Conservation (phyloP, 2,329 filamentous ascomycete species). For the Pezicula rhizophila region DNA sequence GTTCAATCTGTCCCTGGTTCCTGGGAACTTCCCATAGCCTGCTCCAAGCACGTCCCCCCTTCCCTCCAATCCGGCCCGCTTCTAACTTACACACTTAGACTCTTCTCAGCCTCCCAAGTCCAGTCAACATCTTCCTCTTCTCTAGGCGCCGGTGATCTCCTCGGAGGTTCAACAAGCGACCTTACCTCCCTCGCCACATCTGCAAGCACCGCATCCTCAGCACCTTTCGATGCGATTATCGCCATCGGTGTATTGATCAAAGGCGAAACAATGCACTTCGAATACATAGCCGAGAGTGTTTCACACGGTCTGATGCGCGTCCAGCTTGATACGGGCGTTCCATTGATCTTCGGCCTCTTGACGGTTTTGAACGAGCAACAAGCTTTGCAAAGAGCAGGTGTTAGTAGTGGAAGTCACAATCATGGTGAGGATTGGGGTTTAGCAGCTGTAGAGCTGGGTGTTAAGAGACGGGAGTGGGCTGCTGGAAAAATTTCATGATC, state of each 20-base stretch:
- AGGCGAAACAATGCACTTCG: conserved; percentile 98
- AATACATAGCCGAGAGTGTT: conserved; percentile 92
- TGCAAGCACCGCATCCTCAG: conserved; percentile 35
- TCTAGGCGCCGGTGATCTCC: conserved; percentile 65
- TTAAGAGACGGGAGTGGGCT: conserved; percentile 80
- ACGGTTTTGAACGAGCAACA: conserved; percentile 87
- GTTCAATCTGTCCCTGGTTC: conserved; percentile 86
- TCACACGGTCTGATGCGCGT: conserved; percentile 91
- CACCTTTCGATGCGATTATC: conserved; percentile 87
- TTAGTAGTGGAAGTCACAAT: conserved; percentile 80
- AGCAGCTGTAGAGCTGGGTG: conserved; percentile 88
- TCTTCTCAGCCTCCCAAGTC: conserved; percentile 81
- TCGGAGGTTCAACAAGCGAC: conserved; percentile 63
- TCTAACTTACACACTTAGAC: conserved; percentile 37
- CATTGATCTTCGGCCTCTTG: conserved; percentile 86
- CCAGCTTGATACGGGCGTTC: conserved; percentile 81
- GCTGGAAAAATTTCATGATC: conserved; percentile 26
- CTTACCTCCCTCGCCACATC: conserved; percentile 45
- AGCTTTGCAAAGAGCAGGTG: conserved; percentile 75
- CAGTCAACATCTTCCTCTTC: conserved; percentile 63
- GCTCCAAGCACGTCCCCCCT: conserved; percentile 35
- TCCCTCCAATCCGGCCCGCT: background rate
- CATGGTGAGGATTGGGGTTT: conserved; percentile 95
- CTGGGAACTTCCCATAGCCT: conserved; percentile 89
- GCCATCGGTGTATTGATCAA: conserved; percentile 96